Conservation (phyloP, 345 rosid species). For the Pseudoturritis turrita region DNA sequence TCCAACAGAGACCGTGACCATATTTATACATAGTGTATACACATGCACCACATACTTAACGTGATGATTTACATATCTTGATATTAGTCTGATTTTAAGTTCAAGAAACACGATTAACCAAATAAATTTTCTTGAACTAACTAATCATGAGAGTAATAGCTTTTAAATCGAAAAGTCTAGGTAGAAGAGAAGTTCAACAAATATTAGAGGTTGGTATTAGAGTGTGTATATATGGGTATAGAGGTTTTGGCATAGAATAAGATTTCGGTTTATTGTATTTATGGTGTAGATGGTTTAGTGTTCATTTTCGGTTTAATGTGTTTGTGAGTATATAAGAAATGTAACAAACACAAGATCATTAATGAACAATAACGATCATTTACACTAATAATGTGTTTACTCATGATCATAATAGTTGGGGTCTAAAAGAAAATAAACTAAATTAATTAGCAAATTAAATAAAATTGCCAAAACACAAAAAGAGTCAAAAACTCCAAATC, state of each 20-base stretch:
- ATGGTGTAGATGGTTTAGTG: too few relatives aligned
- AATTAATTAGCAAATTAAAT: background rate
- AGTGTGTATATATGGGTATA: too few relatives aligned
- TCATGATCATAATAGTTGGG: too few relatives aligned
- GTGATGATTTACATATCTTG: conserved; percentile 1
- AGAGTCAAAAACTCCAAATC: background rate
- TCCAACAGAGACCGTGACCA: background rate
- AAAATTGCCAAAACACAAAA: background rate
- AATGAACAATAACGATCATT: too few relatives aligned
- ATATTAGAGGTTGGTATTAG: background rate
- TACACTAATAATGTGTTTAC: too few relatives aligned
- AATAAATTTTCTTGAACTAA: background rate
- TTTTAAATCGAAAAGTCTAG: background rate
- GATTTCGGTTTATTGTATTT: too few relatives aligned
- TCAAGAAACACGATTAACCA: background rate
- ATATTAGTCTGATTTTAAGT: background rate
- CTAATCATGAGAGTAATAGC: background rate
- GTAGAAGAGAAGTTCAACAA: background rate
- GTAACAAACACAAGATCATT: too few relatives aligned
- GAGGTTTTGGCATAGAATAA: too few relatives aligned
- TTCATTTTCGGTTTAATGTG: too few relatives aligned
- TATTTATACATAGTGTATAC: background rate
- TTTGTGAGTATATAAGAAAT: too few relatives aligned
- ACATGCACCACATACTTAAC: conserved; percentile 4
- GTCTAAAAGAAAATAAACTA: background rate